Percentiles rank a stretch among this genome's conserved stretches.
Conservation (phyloP, 768 basidiomycete genomes). For the Dentipellis sp. region DNA sequence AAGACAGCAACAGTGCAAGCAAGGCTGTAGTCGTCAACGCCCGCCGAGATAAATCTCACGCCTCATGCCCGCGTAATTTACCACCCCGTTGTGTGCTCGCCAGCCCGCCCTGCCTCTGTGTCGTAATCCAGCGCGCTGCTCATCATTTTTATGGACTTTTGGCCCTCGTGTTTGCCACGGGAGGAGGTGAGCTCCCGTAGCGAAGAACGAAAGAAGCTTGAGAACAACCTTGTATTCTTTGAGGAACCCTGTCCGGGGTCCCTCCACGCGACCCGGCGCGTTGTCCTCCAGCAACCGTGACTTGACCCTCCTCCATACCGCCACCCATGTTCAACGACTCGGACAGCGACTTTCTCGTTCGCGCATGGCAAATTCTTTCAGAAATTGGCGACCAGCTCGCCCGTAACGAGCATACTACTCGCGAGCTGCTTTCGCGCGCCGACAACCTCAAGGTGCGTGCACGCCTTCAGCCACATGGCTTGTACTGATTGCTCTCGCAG, state of each 20-base stretch:
- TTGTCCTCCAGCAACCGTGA: not conserved
- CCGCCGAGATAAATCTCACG: not conserved
- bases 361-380: slow-evolving; percentile 15
- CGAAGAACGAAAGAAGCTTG: not conserved
- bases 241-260: not conserved
- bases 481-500: slow-evolving; percentile 1
- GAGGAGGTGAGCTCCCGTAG: not conserved
- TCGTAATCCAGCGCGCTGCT: not conserved
- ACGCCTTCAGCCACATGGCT: not conserved
- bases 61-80: not conserved
- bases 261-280: not conserved
- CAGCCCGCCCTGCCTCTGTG: not conserved
- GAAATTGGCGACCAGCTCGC: slow-evolving; percentile 34
- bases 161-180: slow-evolving; percentile 32
- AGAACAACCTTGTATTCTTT: not conserved
- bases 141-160: slow-evolving; percentile 26
- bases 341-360: slow-evolving; percentile 9
- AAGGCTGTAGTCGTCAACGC: not conserved
- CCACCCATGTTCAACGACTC: slow-evolving; percentile 9
- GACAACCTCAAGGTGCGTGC: slow-evolving; percentile 32
- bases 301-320: not conserved
- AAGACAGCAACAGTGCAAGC: slow-evolving; percentile 6
- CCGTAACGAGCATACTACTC: slow-evolving; percentile 33
- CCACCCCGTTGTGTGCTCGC: not conserved
- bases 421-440: slow-evolving; percentile 31